Evolutionary conservation across 2,329 filamentous ascomycete species (phyloP), one percentile per base, ranked within the genome.

Genomic region (Escovopsis weberi): DNA sequence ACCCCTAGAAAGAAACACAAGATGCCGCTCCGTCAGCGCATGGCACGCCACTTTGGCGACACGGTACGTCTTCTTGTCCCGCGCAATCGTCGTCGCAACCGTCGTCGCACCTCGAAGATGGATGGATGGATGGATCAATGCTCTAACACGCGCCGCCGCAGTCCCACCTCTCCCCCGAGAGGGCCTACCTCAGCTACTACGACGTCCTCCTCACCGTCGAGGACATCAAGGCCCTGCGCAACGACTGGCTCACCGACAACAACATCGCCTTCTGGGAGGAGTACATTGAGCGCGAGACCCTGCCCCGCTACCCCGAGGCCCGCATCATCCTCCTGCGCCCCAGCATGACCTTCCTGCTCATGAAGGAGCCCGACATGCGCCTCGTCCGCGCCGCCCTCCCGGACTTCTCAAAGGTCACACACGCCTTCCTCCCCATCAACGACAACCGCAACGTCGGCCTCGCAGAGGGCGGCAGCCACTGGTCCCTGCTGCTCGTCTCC

Each of bases 241-340:
- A 84, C 62, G 91, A 95, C 69, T 98, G 91, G 91, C 70, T 98
- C 41, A 95, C 89, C 37, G 91, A 98, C 61, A 95, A 94, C 67
- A 88, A 87, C 53, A 96, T 98, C 51, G 82, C 86, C 40, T 96
- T 98, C 59, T 98, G 91, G 89, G 85, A 96, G 72, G 89, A 96
- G 73, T 94, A 78, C 59, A 78, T 98, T 50, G 91, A 98, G 62
- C 85, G 80, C 48, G 89, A 96, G 67, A 80, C 86, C 47, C 79
- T 98, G 26, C 69, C 70, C 28, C 75, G 78, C 52, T 94, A 83
- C 58, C 84, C 85, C 9, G 79, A 84, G 56, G 86, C 86, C 18
- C 77, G 86, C 49, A 94, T 98, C 58, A 73, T 89, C 46, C 83
- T 98, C 44, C 79, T 98, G 26, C 84, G 89, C 11, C 91, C 91